Conservation (phyloP, 139 green algal species). For the Zygnema cylindricum region DNA sequence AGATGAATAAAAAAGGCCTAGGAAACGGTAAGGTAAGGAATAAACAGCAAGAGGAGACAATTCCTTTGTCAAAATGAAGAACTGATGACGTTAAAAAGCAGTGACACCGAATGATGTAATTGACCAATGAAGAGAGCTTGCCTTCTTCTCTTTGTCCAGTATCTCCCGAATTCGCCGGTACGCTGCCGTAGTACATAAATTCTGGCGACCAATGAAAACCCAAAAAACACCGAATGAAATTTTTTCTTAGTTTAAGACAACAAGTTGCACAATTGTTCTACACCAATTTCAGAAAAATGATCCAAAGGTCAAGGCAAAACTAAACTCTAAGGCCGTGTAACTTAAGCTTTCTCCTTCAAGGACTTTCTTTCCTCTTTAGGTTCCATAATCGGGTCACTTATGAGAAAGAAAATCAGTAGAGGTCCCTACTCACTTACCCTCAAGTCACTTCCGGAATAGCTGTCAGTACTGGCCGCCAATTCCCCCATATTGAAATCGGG, state of each 20-base stretch:
- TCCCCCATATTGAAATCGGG: conserved; percentile 48
- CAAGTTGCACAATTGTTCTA: no score
- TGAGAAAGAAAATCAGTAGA: no score
- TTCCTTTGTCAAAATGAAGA: not conserved
- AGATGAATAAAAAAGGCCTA: not conserved
- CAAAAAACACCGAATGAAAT: no score
- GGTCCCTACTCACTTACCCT: no score
- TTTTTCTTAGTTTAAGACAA: no score
- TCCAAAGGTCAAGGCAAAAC: not conserved
- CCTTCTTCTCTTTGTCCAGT: conserved; percentile 64
- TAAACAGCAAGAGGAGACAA: not conserved
- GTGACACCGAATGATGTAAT: not conserved
- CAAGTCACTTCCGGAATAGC: conserved; percentile 71
- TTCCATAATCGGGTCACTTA: no score
- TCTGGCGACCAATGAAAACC: no score
- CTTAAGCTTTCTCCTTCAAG: no score
- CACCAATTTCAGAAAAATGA: conserved; percentile 17
- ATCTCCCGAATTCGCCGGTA: conserved; percentile 76
- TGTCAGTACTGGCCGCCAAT: conserved; percentile 40
- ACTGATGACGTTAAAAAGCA: not conserved
- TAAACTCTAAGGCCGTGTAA: no score
- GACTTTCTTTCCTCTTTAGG: no score
- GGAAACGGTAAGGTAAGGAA: not conserved
- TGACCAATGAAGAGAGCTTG: conserved; percentile 1
- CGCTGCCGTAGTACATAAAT: conserved; percentile 74